Percentiles rank a stretch among this genome's conserved stretches.
phyloP scores from a whole-genome alignment of 164 flowering plant genomes.

The Chloranthus sessilifolius region DNA sequence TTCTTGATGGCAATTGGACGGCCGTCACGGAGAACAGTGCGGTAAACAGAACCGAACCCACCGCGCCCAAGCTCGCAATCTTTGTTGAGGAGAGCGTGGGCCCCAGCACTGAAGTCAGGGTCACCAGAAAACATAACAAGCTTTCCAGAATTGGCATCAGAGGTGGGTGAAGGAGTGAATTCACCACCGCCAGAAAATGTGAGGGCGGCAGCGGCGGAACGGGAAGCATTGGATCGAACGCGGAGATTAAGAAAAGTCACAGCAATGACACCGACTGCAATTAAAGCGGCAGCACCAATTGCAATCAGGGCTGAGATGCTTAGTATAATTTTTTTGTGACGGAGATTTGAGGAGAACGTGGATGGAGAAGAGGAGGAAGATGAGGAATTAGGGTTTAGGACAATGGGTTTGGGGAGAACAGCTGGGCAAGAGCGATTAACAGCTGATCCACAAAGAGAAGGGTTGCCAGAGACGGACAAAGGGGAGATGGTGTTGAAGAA shows the following conservation, averaged over 20 bases:
- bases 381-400: conserved; percentile 75
- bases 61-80: conserved; percentile 96
- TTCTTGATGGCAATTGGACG: conserved; percentile 83
- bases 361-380: conserved; percentile 36
- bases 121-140: conserved; percentile 93
- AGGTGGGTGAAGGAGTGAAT: conserved; percentile 59
- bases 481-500: conserved; percentile 80
- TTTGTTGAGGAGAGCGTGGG: conserved; percentile 80
- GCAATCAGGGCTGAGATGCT: conserved; percentile 95
- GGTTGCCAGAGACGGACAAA: conserved; percentile 69
- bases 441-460: conserved; percentile 75
- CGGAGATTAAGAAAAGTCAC: conserved; percentile 81
- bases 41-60: conserved; percentile 88
- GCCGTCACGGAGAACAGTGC: conserved; percentile 66
- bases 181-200: conserved; percentile 46
- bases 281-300: conserved; percentile 86
- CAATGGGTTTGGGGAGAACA: conserved; percentile 90
- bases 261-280: conserved; percentile 76
- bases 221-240: conserved; percentile 55
- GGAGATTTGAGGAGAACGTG: conserved; percentile 33
- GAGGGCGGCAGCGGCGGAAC: conserved; percentile 44
- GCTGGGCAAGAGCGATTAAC: conserved; percentile 74
- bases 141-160: conserved; percentile 78
- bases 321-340: conserved; percentile 73
- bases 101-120: conserved; percentile 69